Conservation (phyloP, 371 early-diverging fungal genomes). For the Mucor mucedo region DNA sequence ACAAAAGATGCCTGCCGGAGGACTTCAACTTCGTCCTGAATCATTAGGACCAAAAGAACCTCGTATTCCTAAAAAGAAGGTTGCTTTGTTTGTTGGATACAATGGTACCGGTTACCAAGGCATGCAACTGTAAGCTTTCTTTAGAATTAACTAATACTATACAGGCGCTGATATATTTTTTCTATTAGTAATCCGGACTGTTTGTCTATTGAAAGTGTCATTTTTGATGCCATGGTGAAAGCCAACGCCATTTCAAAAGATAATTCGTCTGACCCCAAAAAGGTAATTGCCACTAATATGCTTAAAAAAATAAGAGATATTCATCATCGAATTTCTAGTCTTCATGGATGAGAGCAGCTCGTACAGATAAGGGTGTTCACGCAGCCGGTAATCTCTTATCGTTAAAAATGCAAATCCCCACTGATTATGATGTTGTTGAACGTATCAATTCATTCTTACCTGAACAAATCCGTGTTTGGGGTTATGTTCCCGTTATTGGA, state of each 20-base stretch:
- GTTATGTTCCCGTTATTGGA: conserved; percentile 73
- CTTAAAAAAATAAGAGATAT: neutral
- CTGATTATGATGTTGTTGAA: conserved; percentile 67
- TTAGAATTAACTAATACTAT: neutral
- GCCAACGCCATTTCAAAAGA: conserved; percentile 82
- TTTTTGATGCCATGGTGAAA: conserved; percentile 77
- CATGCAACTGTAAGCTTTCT: conserved; percentile 83
- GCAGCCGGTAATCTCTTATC: conserved; percentile 97
- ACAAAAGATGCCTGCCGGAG: neutral
- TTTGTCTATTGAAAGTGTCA: conserved; percentile 80
- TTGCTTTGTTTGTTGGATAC: conserved; percentile 90
- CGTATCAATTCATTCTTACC: conserved; percentile 80
- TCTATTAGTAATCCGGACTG: conserved; percentile 77
- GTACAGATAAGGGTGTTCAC: conserved; percentile 99
- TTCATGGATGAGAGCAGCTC: conserved; percentile 88
- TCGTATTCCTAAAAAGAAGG: conserved; percentile 84
- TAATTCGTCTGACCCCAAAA: conserved; percentile 78
- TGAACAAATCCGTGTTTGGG: conserved; percentile 87
- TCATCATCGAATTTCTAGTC: neutral
- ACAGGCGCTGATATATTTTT: too few relatives aligned
- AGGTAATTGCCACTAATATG: conserved; percentile 51
- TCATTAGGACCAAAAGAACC: conserved; percentile 31
- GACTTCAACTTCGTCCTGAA: conserved; percentile 15
- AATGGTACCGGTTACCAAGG: conserved; percentile 97
- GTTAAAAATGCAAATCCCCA: conserved; percentile 80